These are phyloP conservation scores for Calonectria hongkongensis DNA, from an alignment of 2,329 filamentous ascomycete species.

Conservation along the genomic window DNA sequence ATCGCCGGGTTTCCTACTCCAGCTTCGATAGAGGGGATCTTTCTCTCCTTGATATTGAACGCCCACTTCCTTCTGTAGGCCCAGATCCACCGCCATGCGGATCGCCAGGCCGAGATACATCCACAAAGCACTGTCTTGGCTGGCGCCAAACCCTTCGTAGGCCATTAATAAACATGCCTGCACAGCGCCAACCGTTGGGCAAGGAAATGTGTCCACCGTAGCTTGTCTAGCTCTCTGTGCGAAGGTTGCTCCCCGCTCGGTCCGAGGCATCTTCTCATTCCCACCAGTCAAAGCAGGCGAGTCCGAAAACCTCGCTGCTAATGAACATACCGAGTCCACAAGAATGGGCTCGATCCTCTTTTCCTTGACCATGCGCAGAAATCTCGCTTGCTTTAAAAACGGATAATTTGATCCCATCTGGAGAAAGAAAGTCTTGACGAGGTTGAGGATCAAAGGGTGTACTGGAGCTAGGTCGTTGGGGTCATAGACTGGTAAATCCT, in stretches of 20 bases:
- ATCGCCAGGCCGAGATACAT: constrained; percentile 95
- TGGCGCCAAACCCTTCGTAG: constrained; percentile 91
- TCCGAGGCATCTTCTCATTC: constrained; percentile 70
- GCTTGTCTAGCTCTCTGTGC: constrained; percentile 89
- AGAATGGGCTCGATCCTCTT: constrained; percentile 89
- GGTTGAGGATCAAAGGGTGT: constrained; percentile 83
- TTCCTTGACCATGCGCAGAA: constrained; percentile 84
- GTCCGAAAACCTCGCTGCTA: constrained; percentile 88
- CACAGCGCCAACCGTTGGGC: constrained; percentile 87
- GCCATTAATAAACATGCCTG: constrained; percentile 90
- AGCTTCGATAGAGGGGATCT: constrained; percentile 69
- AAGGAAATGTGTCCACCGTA: constrained; percentile 88
- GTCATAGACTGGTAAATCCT: constrained; percentile 85
- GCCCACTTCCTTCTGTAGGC: constrained; percentile 87
- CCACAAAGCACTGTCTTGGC: constrained; percentile 92
- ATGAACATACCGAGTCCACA: constrained; percentile 88
- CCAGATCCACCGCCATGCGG: constrained; percentile 86
- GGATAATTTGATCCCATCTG: constrained; percentile 91
- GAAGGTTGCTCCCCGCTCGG: constrained; percentile 85
- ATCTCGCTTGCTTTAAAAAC: constrained; percentile 84
- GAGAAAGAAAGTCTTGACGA: constrained; percentile 87
- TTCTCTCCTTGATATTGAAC: constrained; percentile 76
- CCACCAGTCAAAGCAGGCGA: constrained; percentile 68
- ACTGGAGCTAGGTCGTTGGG: constrained; percentile 81
- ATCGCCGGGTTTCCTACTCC: constrained; percentile 60